phyloP scores from a whole-genome alignment of 2,329 filamentous ascomycete species.

The Paracoccidioides lutzii region DNA sequence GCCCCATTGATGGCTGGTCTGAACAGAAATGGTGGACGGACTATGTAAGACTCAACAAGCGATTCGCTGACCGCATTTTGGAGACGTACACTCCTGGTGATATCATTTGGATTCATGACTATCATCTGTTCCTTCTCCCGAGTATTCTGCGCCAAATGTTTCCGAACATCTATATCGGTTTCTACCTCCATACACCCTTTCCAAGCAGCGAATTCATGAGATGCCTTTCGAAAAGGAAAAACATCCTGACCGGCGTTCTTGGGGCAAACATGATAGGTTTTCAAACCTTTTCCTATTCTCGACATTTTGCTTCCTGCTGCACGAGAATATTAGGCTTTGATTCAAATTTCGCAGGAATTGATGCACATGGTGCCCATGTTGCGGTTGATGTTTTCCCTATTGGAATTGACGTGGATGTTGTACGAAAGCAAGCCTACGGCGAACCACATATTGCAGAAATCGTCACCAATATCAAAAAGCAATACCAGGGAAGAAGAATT shows the following conservation, averaged over 20 bases:
- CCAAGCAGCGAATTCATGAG: conserved; percentile 92
- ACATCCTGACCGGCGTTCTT: conserved; percentile 77
- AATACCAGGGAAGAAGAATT: conserved; percentile 84
- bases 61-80: conserved; percentile 80
- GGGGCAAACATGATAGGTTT: conserved; percentile 90
- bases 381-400: conserved; percentile 91
- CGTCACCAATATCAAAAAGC: conserved; percentile 54
- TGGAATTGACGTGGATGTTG: conserved; percentile 76
- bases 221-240: conserved; percentile 76
- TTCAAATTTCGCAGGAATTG: conserved; percentile 70
- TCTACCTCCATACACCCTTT: conserved; percentile 89
- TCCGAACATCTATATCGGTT: conserved; percentile 84
- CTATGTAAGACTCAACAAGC: conserved; percentile 84
- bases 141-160: conserved; percentile 75
- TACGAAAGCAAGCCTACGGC: conserved; percentile 62
- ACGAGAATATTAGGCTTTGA: conserved; percentile 83
- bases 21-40: conserved; percentile 80
- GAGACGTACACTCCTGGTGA: conserved; percentile 86
- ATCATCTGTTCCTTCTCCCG: conserved; percentile 80
- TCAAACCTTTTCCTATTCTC: conserved; percentile 88
- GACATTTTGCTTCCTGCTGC: conserved; percentile 90
- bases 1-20: conserved; percentile 70
- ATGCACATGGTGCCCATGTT: conserved; percentile 78
- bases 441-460: conserved; percentile 58
- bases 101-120: conserved; percentile 85